These are phyloP conservation scores for Calonectria montana DNA, from an alignment of 2,329 filamentous ascomycete species.

Conservation along the genomic window DNA sequence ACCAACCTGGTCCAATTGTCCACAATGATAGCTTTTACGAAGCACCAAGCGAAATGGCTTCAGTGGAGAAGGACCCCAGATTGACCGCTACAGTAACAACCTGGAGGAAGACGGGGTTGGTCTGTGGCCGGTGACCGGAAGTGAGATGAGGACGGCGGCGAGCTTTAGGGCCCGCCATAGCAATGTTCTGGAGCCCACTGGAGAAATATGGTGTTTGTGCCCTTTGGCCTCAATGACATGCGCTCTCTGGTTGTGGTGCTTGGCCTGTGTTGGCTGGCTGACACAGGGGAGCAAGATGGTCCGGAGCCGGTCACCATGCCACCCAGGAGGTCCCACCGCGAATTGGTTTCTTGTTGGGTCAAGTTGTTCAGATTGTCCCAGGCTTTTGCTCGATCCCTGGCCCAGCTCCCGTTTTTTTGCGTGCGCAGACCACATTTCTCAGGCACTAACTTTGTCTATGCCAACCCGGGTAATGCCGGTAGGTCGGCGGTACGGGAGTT, in stretches of 20 bases:
- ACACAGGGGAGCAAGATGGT: background rate
- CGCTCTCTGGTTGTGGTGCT: background rate
- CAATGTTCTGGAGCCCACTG: background rate
- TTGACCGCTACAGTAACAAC: slow-evolving; percentile 32
- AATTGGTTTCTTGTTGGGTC: slow-evolving; percentile 30
- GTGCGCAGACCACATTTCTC: slow-evolving; percentile 34
- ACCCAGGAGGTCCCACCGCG: slow-evolving; percentile 32
- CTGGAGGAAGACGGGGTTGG: slow-evolving; percentile 25
- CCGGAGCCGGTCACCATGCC: slow-evolving; percentile 38
- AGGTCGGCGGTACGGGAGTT: slow-evolving; percentile 45
- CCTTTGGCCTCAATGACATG: background rate
- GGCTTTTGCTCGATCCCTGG: slow-evolving; percentile 17
- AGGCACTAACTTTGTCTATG: slow-evolving; percentile 37
- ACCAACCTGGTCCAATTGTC: background rate
- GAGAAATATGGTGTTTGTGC: background rate
- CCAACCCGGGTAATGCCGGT: slow-evolving; percentile 45
- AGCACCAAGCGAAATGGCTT: slow-evolving; percentile 18
- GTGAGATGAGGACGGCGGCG: slow-evolving; percentile 12
- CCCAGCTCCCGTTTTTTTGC: slow-evolving; percentile 9
- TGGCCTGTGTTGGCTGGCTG: background rate
- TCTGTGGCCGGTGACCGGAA: slow-evolving; percentile 15
- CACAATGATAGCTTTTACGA: background rate
- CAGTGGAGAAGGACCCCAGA: slow-evolving; percentile 38
- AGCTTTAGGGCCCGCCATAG: slow-evolving; percentile 3
- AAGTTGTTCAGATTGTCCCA: slow-evolving; percentile 26